Evolutionary conservation across 2,329 filamentous ascomycete species (phyloP).

Genomic region (Aspergillus luchuensis): DNA sequence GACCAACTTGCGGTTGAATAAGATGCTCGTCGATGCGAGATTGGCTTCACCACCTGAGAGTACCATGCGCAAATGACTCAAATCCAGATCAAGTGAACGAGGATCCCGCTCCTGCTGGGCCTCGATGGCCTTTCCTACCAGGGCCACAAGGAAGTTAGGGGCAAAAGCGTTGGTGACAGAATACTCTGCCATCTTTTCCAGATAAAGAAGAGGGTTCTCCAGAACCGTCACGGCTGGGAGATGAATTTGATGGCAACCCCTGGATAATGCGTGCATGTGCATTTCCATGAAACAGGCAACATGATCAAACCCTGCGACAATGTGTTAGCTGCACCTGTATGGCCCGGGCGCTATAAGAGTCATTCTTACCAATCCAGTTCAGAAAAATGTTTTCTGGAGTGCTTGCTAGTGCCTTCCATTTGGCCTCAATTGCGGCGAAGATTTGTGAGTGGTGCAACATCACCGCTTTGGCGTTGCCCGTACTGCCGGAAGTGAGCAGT

Average conservation of each 20-base stretch:
- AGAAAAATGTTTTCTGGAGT: constrained; percentile 41
- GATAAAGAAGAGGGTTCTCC: constrained; percentile 43
- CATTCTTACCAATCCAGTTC: constrained; percentile 49
- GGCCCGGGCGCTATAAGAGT: not conserved
- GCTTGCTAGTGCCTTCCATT: constrained; percentile 34
- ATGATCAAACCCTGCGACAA: constrained; percentile 48
- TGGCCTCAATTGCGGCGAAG: constrained; percentile 45
- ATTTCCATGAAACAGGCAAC: constrained; percentile 56
- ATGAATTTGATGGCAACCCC: constrained; percentile 25
- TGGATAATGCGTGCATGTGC: constrained; percentile 51
- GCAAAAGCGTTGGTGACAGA: constrained; percentile 27
- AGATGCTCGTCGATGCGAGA: constrained; percentile 37
- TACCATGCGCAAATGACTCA: constrained; percentile 29
- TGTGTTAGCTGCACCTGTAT: not conserved
- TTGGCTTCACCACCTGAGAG: constrained; percentile 46
- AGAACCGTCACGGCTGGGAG: constrained; percentile 18
- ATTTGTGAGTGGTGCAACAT: constrained; percentile 48
- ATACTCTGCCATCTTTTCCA: constrained; percentile 46
- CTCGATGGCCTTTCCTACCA: constrained; percentile 12
- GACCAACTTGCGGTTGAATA: constrained; percentile 29
- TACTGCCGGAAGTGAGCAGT: constrained; percentile 58
- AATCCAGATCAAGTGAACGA: constrained; percentile 36
- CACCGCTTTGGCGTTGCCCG: constrained; percentile 56
- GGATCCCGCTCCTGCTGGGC: constrained; percentile 48
- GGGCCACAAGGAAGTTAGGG: constrained; percentile 30